phyloP scores from a whole-genome alignment of 1,139 yeast species.

The Candida frijolesensis region DNA sequence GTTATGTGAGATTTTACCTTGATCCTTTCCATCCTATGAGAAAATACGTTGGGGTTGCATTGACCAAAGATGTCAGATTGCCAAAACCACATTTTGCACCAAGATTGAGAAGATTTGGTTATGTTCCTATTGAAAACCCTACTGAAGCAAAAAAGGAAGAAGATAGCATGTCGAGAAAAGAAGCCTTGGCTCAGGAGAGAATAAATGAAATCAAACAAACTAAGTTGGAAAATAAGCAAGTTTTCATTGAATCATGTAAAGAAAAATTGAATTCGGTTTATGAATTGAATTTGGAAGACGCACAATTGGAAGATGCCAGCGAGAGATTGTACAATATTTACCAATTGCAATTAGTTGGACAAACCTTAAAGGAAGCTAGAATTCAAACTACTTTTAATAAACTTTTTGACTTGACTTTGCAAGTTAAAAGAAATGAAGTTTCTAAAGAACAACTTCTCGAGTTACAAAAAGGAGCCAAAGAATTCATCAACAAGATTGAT shows the following conservation, averaged over 20 bases:
- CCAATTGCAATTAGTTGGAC: constrained; percentile 28
- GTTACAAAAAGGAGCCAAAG: constrained; percentile 19
- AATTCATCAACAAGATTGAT: constrained; percentile 4
- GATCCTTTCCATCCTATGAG: constrained; percentile 98
- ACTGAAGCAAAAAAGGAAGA: constrained; percentile 59
- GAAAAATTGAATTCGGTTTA: constrained; percentile 20
- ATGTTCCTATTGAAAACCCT: constrained; percentile 52
- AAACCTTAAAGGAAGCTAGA: constrained; percentile 53
- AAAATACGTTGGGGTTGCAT: constrained; percentile 86
- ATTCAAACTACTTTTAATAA: constrained; percentile 56
- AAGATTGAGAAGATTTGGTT: constrained; percentile 82
- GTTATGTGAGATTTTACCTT: constrained; percentile 83
- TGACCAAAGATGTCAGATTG: constrained; percentile 60
- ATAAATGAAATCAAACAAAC: constrained; percentile 36
- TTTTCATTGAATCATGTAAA: constrained; percentile 19
- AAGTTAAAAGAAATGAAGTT: constrained; percentile 41
- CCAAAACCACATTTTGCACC: constrained; percentile 94
- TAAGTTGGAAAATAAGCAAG: constrained; percentile 32
- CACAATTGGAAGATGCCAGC: constrained; percentile 41
- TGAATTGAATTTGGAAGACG: constrained; percentile 31
- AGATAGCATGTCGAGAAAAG: constrained; percentile 61
- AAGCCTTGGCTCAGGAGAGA: constrained; percentile 55
- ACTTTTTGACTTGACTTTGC: constrained; percentile 51
- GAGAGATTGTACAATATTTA: constrained; percentile 53
- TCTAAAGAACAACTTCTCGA: constrained; percentile 28